A percentile compares a stretch with the other conserved stretches of the same genome.
These are phyloP conservation scores for Podospora pseudocomata DNA, from an alignment of 495 filamentous ascomycete genomes.

Conservation along the genomic window DNA sequence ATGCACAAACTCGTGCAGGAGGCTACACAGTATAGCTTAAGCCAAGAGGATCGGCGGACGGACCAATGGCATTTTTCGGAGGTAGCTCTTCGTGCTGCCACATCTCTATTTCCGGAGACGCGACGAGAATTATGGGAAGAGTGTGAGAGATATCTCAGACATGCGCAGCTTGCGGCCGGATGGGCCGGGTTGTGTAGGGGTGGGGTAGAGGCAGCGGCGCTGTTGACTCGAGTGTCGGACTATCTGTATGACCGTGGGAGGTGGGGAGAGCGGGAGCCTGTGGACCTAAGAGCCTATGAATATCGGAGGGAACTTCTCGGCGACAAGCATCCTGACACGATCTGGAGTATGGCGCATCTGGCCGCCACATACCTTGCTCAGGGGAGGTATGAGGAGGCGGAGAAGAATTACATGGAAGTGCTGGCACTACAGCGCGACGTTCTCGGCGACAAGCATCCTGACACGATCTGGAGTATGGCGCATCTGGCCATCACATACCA, in stretches of 20 bases:
- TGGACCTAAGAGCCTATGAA: conserved; percentile 10
- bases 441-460: conserved; percentile 8
- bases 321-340: conserved; percentile 24
- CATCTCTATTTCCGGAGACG: conserved; percentile 15
- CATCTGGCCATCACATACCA: conserved; percentile 17
- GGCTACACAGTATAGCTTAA: conserved; percentile 22
- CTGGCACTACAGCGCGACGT: conserved; percentile 16
- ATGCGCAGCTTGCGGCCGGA: conserved; percentile 13
- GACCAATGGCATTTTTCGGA: conserved; percentile 19
- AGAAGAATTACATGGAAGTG: conserved; percentile 14
- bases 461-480: conserved; percentile 1
- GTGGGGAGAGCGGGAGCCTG: conserved; percentile 18
- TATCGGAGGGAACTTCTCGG: conserved; percentile 20
- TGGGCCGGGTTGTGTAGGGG: conserved; percentile 17
- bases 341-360: conserved; percentile 20
- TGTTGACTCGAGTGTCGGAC: conserved; percentile 18
- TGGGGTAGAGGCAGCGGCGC: conserved; percentile 17
- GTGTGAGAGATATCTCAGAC: conserved; percentile 21
- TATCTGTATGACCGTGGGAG: conserved; percentile 17
- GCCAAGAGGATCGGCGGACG: conserved; percentile 1
- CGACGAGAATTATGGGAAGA: conserved; percentile 15
- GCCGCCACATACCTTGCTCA: conserved; percentile 19
- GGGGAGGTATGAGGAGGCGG: conserved; percentile 24
- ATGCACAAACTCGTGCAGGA: conserved; percentile 31
- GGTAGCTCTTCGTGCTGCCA: conserved; percentile 16